A percentile compares a stretch with the other conserved stretches of the same genome.
Evolutionary conservation across 2,329 filamentous ascomycete species (phyloP).

Genomic region (Trichoderma sp.): DNA sequence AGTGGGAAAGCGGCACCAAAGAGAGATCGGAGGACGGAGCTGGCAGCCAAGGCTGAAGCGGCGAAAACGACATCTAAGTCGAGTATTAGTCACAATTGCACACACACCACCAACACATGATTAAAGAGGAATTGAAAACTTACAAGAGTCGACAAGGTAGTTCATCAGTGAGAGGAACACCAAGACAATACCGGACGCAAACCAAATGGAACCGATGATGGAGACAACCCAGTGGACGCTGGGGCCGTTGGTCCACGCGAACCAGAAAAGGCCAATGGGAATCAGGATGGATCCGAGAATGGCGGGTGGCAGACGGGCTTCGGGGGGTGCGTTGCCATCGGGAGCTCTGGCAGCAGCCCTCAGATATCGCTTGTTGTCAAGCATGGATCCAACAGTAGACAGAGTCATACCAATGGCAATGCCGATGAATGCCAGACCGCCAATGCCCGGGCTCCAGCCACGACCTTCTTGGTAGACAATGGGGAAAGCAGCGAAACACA

Average conservation of each 20-base stretch:
- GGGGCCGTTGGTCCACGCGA: constrained; percentile 65
- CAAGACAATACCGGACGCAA: constrained; percentile 62
- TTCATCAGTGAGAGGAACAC: constrained; percentile 69
- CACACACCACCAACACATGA: too few relatives aligned
- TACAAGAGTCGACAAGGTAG: constrained; percentile 68
- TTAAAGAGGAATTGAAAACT: too few relatives aligned
- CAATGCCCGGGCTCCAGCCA: constrained; percentile 62
- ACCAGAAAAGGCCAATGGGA: constrained; percentile 66
- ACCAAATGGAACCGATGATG: constrained; percentile 48
- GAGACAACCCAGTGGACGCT: constrained; percentile 62
- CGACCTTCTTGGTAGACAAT: constrained; percentile 64
- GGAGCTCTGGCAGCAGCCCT: constrained; percentile 48
- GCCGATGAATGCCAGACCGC: constrained; percentile 66
- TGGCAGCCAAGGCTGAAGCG: constrained; percentile 74
- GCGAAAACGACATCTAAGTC: constrained; percentile 69
- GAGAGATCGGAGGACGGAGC: constrained; percentile 70
- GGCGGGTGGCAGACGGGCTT: constrained; percentile 63
- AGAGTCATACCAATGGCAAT: constrained; percentile 65
- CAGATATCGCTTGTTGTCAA: constrained; percentile 59
- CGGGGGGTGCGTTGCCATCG: constrained; percentile 64
- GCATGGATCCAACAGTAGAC: constrained; percentile 57
- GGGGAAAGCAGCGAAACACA: constrained; percentile 59
- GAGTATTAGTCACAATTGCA: constrained; percentile 29
- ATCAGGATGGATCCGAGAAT: constrained; percentile 63
- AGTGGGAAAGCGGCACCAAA: constrained; percentile 75